Evolutionary conservation across 495 filamentous ascomycete genomes (phyloP), one percentile per base, ranked within the genome.

Genomic region (Clavariopsis aquatica): DNA sequence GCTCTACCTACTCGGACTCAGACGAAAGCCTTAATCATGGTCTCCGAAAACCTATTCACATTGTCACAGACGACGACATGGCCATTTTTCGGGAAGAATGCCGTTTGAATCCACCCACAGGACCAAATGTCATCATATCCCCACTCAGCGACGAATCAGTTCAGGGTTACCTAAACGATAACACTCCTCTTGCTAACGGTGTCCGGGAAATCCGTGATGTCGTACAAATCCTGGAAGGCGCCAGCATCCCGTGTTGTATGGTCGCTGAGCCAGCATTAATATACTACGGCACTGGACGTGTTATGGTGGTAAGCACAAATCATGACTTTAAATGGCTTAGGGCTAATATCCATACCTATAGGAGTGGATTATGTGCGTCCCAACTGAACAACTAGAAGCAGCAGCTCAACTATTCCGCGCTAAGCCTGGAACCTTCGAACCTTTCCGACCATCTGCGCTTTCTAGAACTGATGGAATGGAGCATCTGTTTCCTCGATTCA

Each of bases 151-250:
- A 41, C 36, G 36, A 41, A 41, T 41, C 36, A 41, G 36, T 41
- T n/a, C 36, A 41, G n/a, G 36, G 36, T 41, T 41, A 41, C n/a
- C 36, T 41, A n/a, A 41, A 41, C 36, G 36, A 41, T 41, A n/a
- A 9, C 36, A 41, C 36, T 41, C 36, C 36, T 41, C n/a, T 41
- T 41, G 36, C 36, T 41, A 41, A 47, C 45, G 45, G 45, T n/a
- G 7, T n/a, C 17, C 17, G 5, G 45, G 20, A 47, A n/a, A 47
- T 47, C 20, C 20, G 5, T 5, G 45, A 47, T 7, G 45, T 47
- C 17, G 17, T n/a, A 47, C 45, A 47, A n/a, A 7, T 47, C 5
- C 45, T 47, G 45, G 45, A 47, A 7, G 45, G 45, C 5, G 45
- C 45, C 17, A n/a, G 45, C 45, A 47, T 47, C 17, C 5, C 45